phyloP scores from a whole-genome alignment of 2,329 filamentous ascomycete genomes.

The Fusarium vanettenii region DNA sequence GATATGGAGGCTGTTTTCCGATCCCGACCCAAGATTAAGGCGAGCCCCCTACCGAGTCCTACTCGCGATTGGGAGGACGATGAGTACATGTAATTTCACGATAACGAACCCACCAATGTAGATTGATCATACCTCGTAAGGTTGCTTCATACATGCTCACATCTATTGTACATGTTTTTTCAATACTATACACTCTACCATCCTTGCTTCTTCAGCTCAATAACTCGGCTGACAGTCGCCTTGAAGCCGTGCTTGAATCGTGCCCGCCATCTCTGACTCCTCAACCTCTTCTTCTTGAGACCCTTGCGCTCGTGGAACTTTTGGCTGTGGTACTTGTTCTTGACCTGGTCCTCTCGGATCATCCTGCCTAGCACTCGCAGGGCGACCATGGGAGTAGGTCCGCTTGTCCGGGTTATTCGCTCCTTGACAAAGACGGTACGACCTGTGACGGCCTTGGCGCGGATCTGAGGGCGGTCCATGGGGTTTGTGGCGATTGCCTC shows the following conservation, averaged over 20 bases:
- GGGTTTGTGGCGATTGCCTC: conserved; percentile 34
- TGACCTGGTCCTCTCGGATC: conserved; percentile 66
- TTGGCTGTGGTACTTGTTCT: conserved; percentile 67
- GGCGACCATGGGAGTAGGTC: conserved; percentile 57
- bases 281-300: conserved; percentile 80
- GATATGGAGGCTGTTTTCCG: conserved; percentile 89
- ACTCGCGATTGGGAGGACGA: conserved; percentile 50
- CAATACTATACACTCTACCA: conserved; percentile 66
- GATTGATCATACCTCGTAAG: neutral
- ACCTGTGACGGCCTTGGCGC: conserved; percentile 50
- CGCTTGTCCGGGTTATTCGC: conserved; percentile 41
- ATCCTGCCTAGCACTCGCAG: conserved; percentile 56
- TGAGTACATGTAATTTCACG: conserved; percentile 38
- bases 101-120: conserved; percentile 16
- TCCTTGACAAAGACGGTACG: conserved; percentile 54
- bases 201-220: conserved; percentile 79
- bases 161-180: conserved; percentile 44
- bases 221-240: conserved; percentile 71
- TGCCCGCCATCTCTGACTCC: conserved; percentile 74
- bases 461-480: conserved; percentile 44
- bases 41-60: conserved; percentile 74
- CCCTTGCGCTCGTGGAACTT: conserved; percentile 80
- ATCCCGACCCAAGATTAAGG: conserved; percentile 82
- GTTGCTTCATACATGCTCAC: conserved; percentile 37
- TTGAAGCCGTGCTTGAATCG: conserved; percentile 78